Base-by-base conservation (phyloP, 1,284 basidiomycete genomes). In the Ceratobasidium sp. region DNA sequence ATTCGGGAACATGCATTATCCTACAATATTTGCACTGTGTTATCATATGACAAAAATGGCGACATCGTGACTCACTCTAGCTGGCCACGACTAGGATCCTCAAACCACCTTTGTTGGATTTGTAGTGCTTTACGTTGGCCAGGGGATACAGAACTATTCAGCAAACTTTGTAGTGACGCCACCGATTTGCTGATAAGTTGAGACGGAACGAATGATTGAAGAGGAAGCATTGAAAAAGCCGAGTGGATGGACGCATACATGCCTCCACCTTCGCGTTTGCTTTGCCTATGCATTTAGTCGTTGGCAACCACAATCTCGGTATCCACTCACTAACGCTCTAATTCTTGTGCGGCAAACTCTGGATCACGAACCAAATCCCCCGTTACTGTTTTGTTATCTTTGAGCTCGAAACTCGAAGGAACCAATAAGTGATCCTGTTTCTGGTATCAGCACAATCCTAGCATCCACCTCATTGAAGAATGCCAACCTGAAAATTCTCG, bases 341-440 rank as follows among this genome's bases (percentile, higher is more conserved):
- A 61, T 18, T 78, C 73, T 39, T 72, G 75, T 0, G 73, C 67
- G 23, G 57, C 67, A 58, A 78, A 77, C 3, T 71, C 75, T 9
- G 77, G 72, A 43, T 79, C 72, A 14, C 72, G 72, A 10, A 80
- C 72, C 21, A 76, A 69, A 50, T 79, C 79, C 14, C 78, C 73
- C 3, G 79, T 79, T 39, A 77, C 67, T 23, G 77, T 74, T 8
- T 74, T 72, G 26, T 65, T 74, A 16, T 78, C 74, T 9, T 76
- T 77, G 59, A 80, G 76, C 43, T 78, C 79, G 26, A 70, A 72
- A 12, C 57, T 73, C 26, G 74, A 70, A 8, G 74, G 71, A 10
- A 74, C 71, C 3, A 75, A 53, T 8, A 74, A 26, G 26, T 75
- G 74, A 36, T 75, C 74, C 74, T 75, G 28, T 26, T 43, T 43